Percentiles rank a stretch among this genome's conserved stretches.
Conservation (phyloP, 2,329 filamentous ascomycete genomes). For the Fusarium floridanum region DNA sequence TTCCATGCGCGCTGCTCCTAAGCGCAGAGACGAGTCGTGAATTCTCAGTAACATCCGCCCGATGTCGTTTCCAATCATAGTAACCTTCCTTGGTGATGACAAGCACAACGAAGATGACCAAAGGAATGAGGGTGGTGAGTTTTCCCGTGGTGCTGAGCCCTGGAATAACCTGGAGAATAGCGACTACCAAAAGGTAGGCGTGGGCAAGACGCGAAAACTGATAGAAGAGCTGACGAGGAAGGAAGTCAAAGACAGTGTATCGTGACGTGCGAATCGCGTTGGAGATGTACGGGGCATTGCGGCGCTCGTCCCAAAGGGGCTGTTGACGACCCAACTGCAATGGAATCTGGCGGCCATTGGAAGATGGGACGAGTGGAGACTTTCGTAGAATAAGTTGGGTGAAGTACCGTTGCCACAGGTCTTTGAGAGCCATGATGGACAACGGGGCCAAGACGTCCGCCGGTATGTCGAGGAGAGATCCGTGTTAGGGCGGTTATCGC, state of each 20-base stretch:
- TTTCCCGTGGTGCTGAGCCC: not conserved
- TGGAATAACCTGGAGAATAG: not conserved
- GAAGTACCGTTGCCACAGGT: not conserved
- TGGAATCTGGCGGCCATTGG: not conserved
- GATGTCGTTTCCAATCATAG: slow-evolving; percentile 2
- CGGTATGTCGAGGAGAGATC: not conserved
- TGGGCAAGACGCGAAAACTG: slow-evolving; percentile 9
- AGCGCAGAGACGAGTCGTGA: not conserved
- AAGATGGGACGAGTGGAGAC: not conserved
- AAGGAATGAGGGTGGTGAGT: not conserved
- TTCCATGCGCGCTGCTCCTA: not conserved
- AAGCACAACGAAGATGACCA: not conserved
- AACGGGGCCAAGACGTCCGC: not conserved
- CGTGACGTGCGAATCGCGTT: not conserved
- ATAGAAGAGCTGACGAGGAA: slow-evolving; percentile 4
- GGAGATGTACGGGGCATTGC: not conserved
- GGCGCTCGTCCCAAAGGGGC: not conserved
- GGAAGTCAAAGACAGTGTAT: not conserved
- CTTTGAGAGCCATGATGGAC: not conserved
- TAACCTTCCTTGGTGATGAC: slow-evolving; percentile 10
- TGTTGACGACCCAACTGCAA: not conserved
- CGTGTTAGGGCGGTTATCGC: no score
- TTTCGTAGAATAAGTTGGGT: not conserved
- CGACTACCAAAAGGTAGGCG: slow-evolving; percentile 6
- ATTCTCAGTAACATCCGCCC: slow-evolving; percentile 7